Base-by-base conservation (phyloP, 768 basidiomycete genomes). In the Russula vinacea region DNA sequence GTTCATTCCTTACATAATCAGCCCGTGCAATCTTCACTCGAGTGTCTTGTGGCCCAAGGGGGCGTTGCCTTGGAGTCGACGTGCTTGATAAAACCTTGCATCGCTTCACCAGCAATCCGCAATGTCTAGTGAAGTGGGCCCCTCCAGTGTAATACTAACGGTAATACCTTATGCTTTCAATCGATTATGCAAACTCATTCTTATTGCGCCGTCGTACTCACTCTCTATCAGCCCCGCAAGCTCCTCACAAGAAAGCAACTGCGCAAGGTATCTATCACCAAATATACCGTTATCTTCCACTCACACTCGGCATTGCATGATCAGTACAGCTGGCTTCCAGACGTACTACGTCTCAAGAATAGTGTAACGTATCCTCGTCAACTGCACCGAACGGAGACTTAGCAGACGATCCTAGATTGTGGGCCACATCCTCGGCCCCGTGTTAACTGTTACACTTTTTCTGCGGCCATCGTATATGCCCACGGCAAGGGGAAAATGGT, bases 251-350 rank as follows among this genome's bases (percentile, higher is more conserved):
- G 70, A 22, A 5, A 61, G 11, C 62, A 62, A 1, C 62, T 68
- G 16, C 60, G 67, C 53, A 70, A 70, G 68, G 70, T 71, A 50
- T n/a, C 53, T 13, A 17, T 22, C n/a, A 24, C 19, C 5, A 29
- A 14, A 51, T 9, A 40, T 14, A 22, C 14, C 42, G 14, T 22
- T n/a, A n/a, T 54, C 56, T 16, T 55, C 22, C 53, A 29, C 42
- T 54, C 44, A 53, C 33, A 24, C 51, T 8, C 39, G 51, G 37
- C 26, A 17, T 63, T 50, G 24, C 32, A 17, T 39, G 50, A 39
- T 37, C 62, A 91, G 89, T 92, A 91, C 72, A 90, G 90, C 17
- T 95, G 93, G 92, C 78, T 94, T 14, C 90, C 92, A 2, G 93
- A 94, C 74, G 90, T 94, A 22, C 78, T 94, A 50, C 84, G 92